Base-by-base conservation (phyloP, 257 asterid species). In the Coffea canephora region DNA sequence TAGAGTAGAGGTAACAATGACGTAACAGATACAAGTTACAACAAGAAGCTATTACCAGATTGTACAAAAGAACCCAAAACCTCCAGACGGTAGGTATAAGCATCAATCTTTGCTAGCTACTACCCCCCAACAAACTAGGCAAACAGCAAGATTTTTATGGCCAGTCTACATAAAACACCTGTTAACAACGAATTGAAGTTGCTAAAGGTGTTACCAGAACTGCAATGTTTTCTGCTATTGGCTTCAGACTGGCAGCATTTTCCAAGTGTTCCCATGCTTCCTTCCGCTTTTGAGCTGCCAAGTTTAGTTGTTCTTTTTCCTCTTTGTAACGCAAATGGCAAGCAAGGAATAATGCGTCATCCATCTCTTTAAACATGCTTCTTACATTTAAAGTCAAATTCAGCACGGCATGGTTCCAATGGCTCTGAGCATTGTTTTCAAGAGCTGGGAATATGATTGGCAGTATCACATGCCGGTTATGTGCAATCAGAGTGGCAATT, bases 361-460 rank as follows among this genome's bases (percentile, higher is more conserved):
- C 99, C 95, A 95, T 95, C 52, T 93, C 96, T 1, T 89, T 76
- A 52, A 91, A 87, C 87, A 91, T 86, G 76, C 89, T 89, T 74
- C 89, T 90, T 61, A 93, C 90, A n/a, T 90, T 92, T 52, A 89
- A 69, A 48, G 98, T 89, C 78, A 90, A 75, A 86, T 88, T 95
- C 75, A 93, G 84, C 65, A 93, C 96, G 6, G 91, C 89, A 13
- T 85, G 96, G 84, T 91, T 93, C 99, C 98, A 95, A 87, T 95
- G 98, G 85, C 78, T 84, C 80, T 87, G 85, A 11, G 88, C 86
- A 61, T 91, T 93, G 23, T 77, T 84, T 83, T 95, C 98, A 62
- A 95, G 87, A 25, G 98, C 91, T 71, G 96, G 98, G 82, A 91
- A 85, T 45, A 95, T 69, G 71, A 95, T 86, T 0, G 99, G 99